Evolutionary conservation across 192 early-diverging fungal species (phyloP), one percentile per base, ranked within the genome.

Genomic region (Spinellus fusiger): DNA sequence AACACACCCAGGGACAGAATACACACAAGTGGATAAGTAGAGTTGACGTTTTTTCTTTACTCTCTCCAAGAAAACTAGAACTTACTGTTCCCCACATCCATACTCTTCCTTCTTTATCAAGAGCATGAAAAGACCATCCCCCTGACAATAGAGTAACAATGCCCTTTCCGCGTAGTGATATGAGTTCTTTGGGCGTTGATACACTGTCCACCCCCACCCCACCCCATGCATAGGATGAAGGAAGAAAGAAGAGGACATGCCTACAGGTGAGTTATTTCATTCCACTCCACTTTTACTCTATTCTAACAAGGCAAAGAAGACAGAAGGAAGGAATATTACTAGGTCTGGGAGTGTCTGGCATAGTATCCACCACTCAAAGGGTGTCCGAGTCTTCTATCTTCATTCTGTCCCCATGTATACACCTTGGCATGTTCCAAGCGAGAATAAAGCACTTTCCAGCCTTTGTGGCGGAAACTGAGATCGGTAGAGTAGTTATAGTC

Each of bases 51-150:
- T 12, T 2, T 7, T 16, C 18, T 56, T 23, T 15, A 35, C 33
- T 29, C 20, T 25, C 10, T 33, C 12, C 5, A 20, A 23, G 5
- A 22, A 62, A 34, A 32, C 47, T 29, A 62, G 12, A 60, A 52
- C 18, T 60, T 67, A 67, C 65, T 28, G 47, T 60, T 29, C 65
- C 65, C 65, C 65, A 67, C 29, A 59, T 55, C 65, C 66, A 73
- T 4, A 73, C 58, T 6, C 34, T 47, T 12, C 71, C 71, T 35
- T 55, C 15, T 26, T 55, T 49, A 59, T 64, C 61, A 25, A 73
- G 33, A 25, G 56, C 65, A 59, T 73, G 71, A 46, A 73, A 73
- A n/a, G 62, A 73, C 65, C 65, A 73, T 27, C 65, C 65, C 12
- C 71, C 71, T 32, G 71, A 66, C 23, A 60, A 32, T 31, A 73